Base-by-base conservation (phyloP, 768 basidiomycete genomes). In the Peribolospora baueri region DNA sequence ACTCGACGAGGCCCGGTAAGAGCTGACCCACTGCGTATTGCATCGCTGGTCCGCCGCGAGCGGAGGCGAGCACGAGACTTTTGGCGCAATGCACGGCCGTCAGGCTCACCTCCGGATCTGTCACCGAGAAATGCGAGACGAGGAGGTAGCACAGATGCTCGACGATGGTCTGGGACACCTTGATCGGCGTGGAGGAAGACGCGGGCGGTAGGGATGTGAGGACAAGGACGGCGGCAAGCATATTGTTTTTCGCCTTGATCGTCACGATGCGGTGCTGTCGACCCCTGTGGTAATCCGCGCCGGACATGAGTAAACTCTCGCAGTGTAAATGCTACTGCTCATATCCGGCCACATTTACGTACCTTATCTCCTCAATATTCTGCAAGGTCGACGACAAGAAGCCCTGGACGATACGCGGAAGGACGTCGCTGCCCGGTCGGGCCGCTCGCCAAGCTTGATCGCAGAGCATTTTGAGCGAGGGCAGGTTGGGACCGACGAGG, bases 341-440 rank as follows among this genome's bases (percentile, higher is more conserved):
- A 5, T 9, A 36, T 7, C 10, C 7, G 45, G 41, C 25, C 56
- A 38, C 51, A 48, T 40, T n/a, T 11, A 68, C 78, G 57, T 52
- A 87, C 87, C 87, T 76, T 81, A 93, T 87, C 58, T 80, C 83
- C 62, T 95, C 90, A 36, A 95, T 73, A 63, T 91, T 83, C 50
- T 80, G 70, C 42, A 95, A 68, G 63, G 84, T 87, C 0, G 80
- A 74, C 0, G 85, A 90, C n/a, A 95, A 68, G 14, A 93, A 67
- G 14, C 84, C 83, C 63, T 91, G 82, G 0, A 84, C 11, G 68
- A 72, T 10, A 49, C 72, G 70, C 13, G 70, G 59, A 25, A 70
- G 67, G 8, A 52, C 53, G 45, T 54, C 55, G 49, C 66, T 57
- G 0, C 68, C 66, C 5, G 71, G 66, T 4, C 72, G 74, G 48